Evolutionary conservation across 148 eudicot species (phyloP).

Genomic region (Bassia scoparia): DNA sequence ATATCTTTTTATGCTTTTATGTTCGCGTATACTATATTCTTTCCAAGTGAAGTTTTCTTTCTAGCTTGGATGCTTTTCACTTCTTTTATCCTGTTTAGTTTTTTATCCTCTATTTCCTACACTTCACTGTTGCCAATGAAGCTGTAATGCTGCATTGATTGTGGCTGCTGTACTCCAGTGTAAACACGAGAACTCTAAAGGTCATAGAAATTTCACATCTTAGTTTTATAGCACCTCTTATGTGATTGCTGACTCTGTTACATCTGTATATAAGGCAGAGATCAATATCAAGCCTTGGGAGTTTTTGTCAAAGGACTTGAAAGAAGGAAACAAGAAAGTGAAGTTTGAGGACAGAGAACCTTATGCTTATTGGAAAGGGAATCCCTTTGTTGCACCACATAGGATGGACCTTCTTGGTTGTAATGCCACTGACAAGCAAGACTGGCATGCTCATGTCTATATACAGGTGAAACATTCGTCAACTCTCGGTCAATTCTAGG

Average conservation of each 20-base stretch:
- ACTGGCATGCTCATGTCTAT: slow-evolving; percentile 69
- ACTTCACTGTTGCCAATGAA: neutral
- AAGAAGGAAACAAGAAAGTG: slow-evolving; percentile 56
- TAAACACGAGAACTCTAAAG: too few relatives aligned
- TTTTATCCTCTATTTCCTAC: too few relatives aligned
- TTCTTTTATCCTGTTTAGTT: too few relatives aligned
- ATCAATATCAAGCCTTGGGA: slow-evolving; percentile 74
- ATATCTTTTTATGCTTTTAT: neutral
- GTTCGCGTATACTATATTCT: neutral
- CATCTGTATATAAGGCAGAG: slow-evolving; percentile 49
- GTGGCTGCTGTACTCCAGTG: too few relatives aligned
- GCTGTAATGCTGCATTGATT: too few relatives aligned
- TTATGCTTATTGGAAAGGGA: slow-evolving; percentile 84
- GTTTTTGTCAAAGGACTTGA: slow-evolving; percentile 43
- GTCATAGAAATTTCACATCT: too few relatives aligned
- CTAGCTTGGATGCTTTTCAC: too few relatives aligned
- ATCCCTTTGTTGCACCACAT: slow-evolving; percentile 55
- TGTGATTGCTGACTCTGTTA: neutral
- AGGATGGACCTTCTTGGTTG: slow-evolving; percentile 74
- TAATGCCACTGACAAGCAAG: slow-evolving; percentile 61
- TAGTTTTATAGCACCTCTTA: too few relatives aligned
- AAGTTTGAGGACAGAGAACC: slow-evolving; percentile 64
- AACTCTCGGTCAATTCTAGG: slow-evolving; percentile 2
- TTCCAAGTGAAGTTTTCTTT: neutral
- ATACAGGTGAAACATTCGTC: slow-evolving; percentile 43